Evolutionary conservation across 2,329 filamentous ascomycete genomes (phyloP).

Genomic region (Dryadomyces quercus-mongolicae): DNA sequence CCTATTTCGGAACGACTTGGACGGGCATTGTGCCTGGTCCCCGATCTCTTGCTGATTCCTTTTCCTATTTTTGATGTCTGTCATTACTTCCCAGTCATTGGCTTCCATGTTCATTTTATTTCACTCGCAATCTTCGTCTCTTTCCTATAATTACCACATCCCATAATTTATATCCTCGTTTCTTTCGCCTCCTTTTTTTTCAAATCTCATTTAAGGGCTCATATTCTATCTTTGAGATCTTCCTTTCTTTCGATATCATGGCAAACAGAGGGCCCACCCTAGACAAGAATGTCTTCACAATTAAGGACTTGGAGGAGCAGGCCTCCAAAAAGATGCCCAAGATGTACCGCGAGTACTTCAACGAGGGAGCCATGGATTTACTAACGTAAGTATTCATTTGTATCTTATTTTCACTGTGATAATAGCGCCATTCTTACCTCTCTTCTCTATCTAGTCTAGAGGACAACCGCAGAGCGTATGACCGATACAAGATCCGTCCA

Average conservation of each 20-base stretch:
- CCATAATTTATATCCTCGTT: too few relatives aligned
- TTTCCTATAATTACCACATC: too few relatives aligned
- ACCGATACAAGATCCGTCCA: constrained; percentile 35
- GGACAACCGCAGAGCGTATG: constrained; percentile 41
- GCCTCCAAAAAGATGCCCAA: constrained; percentile 4
- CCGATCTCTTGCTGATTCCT: background rate
- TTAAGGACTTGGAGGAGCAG: constrained; percentile 3
- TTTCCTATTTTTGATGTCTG: background rate
- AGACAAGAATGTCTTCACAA: constrained; percentile 3
- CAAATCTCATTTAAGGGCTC: background rate
- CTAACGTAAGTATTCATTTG: constrained; percentile 23
- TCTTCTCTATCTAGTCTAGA: constrained; percentile 18
- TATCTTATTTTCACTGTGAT: background rate
- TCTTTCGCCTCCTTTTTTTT: background rate
- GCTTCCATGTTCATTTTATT: too few relatives aligned
- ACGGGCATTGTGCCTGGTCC: background rate
- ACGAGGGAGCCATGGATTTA: constrained; percentile 43
- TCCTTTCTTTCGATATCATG: background rate
- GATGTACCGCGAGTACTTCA: constrained; percentile 34
- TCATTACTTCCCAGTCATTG: too few relatives aligned
- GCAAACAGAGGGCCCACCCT: constrained; percentile 1
- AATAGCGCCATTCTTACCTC: background rate
- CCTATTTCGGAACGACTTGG: too few relatives aligned
- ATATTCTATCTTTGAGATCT: background rate
- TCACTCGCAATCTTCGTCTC: too few relatives aligned